Conservation (phyloP, 148 eudicot genomes). For the Fagopyrum homotropicum region DNA sequence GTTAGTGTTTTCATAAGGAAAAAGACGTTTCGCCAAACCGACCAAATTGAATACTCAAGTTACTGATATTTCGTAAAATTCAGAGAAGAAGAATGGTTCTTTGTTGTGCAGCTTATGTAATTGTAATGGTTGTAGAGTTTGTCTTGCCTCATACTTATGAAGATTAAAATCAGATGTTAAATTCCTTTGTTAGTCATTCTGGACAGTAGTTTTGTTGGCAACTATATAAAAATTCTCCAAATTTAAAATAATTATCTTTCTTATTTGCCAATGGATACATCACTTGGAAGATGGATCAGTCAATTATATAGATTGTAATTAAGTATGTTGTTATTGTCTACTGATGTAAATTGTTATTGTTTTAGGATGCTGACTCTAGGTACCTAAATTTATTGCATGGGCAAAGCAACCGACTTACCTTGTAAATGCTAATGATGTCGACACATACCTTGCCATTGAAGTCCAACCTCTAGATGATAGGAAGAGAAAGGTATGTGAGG, state of each 20-base stretch:
- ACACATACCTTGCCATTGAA: conserved; percentile 74
- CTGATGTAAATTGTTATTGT: background rate
- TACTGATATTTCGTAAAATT: background rate
- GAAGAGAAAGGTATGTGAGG: conserved; percentile 63
- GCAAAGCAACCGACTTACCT: conserved; percentile 89
- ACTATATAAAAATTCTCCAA: conserved; percentile 8
- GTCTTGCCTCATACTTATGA: too few species aligned
- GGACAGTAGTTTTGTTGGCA: conserved; percentile 2
- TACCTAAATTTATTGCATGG: conserved; percentile 37
- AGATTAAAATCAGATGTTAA: too few species aligned
- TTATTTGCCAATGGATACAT: conserved; percentile 69
- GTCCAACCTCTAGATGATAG: conserved; percentile 89
- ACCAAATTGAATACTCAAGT: background rate
- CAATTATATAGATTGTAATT: conserved; percentile 73
- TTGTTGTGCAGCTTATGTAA: conserved; percentile 41
- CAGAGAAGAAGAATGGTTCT: background rate
- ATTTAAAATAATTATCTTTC: conserved; percentile 15
- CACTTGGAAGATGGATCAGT: conserved; percentile 96
- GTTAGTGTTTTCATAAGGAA: too few species aligned
- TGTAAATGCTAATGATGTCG: conserved; percentile 87
- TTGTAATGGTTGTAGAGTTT: too few species aligned
- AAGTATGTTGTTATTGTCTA: background rate
- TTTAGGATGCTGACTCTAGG: background rate
- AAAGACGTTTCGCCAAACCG: too few species aligned
- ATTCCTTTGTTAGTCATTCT: background rate